These are phyloP conservation scores for Daldinia childiae DNA, from an alignment of 495 filamentous ascomycete genomes.

Conservation along the genomic window DNA sequence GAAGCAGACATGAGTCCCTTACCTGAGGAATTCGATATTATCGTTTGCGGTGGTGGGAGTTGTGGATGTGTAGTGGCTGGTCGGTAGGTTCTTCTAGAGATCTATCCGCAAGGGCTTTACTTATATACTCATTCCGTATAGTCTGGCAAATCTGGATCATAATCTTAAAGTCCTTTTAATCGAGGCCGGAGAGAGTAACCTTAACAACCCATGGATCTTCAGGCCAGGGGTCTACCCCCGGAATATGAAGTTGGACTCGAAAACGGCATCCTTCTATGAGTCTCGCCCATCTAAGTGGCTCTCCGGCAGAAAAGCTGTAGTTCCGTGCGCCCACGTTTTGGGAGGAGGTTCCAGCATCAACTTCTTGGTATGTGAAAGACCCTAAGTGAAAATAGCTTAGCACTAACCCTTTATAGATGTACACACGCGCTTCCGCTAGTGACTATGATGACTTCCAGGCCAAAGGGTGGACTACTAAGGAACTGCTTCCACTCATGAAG, in stretches of 20 bases:
- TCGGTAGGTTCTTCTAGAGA: constrained; percentile 47
- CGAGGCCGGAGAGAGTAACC: constrained; percentile 80
- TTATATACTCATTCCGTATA: constrained; percentile 32
- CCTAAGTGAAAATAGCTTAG: neutral
- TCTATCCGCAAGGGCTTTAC: neutral
- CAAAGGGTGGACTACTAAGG: constrained; percentile 82
- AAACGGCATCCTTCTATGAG: constrained; percentile 87
- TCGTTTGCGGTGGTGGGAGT: constrained; percentile 78
- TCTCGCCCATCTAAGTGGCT: constrained; percentile 78
- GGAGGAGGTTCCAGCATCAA: constrained; percentile 85
- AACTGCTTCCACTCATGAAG: constrained; percentile 81
- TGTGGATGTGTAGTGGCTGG: constrained; percentile 81
- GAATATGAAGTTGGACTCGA: constrained; percentile 86
- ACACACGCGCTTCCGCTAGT: constrained; percentile 80
- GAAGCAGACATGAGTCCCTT: constrained; percentile 52
- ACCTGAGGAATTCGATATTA: constrained; percentile 83
- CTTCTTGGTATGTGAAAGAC: constrained; percentile 68
- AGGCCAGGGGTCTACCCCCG: constrained; percentile 80
- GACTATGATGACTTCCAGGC: constrained; percentile 88
- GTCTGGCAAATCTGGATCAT: constrained; percentile 81
- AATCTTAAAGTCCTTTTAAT: constrained; percentile 83
- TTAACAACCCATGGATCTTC: constrained; percentile 87
- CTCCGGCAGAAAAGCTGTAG: constrained; percentile 74
- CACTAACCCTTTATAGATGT: constrained; percentile 68
- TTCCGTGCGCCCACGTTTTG: constrained; percentile 80